Conservation (phyloP, 345 rosid species). For the Syzygium grande region DNA sequence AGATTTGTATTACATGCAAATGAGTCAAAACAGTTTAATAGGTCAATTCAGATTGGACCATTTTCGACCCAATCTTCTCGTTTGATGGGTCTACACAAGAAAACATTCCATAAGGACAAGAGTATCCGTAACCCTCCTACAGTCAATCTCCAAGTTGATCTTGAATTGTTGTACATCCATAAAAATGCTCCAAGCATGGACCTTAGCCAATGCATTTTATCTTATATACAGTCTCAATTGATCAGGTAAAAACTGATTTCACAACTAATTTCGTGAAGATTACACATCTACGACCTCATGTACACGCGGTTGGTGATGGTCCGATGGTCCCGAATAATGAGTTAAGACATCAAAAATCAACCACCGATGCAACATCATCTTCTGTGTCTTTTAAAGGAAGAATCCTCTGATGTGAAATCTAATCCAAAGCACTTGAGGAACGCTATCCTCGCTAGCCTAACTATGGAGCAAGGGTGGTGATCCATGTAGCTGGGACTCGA, state of each 20-base stretch:
- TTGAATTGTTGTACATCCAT: neutral
- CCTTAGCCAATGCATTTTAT: neutral
- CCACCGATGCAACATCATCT: neutral
- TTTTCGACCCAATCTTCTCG: too few relatives aligned
- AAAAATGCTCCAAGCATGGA: neutral
- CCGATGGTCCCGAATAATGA: neutral
- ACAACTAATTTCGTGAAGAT: neutral
- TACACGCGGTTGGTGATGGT: neutral
- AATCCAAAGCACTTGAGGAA: conserved; percentile 3
- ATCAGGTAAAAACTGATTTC: neutral
- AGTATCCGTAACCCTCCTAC: too few relatives aligned
- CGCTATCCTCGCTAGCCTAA: neutral
- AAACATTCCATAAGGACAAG: too few relatives aligned
- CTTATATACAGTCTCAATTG: neutral
- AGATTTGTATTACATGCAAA: too few relatives aligned
- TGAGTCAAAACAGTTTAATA: too few relatives aligned
- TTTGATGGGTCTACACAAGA: too few relatives aligned
- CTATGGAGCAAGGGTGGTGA: neutral
- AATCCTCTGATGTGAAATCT: neutral
- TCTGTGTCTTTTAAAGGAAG: neutral
- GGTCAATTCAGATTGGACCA: too few relatives aligned
- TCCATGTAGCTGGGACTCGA: neutral
- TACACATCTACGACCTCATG: neutral
- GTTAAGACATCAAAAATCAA: neutral
- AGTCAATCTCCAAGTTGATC: too few relatives aligned